phyloP scores from a whole-genome alignment of 2,329 filamentous ascomycete genomes.

The Cryphonectria carpinicola region DNA sequence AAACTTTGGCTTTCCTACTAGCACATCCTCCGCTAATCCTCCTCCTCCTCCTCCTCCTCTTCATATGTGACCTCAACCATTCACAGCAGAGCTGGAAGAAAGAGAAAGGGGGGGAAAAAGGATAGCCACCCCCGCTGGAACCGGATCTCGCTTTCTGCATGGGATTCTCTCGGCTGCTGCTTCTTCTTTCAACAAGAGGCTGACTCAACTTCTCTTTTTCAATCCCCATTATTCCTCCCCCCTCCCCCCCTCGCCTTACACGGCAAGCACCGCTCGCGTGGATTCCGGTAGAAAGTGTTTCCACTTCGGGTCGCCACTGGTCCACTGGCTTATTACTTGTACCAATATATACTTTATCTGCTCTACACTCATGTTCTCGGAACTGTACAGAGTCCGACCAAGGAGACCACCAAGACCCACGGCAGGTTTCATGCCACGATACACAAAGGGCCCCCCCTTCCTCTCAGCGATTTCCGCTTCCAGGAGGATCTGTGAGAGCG shows the following conservation, averaged over 20 bases:
- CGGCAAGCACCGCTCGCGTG: not conserved
- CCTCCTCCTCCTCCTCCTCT: not conserved
- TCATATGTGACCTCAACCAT: not conserved
- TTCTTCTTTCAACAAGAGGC: not conserved
- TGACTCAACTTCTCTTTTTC: not conserved
- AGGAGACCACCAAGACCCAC: conserved; percentile 16
- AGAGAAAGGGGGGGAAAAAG: too few relatives aligned
- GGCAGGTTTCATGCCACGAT: conserved; percentile 15
- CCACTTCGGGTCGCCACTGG: conserved; percentile 7
- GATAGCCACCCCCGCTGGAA: not conserved
- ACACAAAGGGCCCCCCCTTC: not conserved
- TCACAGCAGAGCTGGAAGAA: not conserved
- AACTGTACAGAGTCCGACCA: conserved; percentile 4
- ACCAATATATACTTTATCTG: not conserved
- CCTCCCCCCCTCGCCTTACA: not conserved
- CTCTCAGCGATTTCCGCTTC: conserved; percentile 2
- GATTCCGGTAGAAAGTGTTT: conserved; percentile 16
- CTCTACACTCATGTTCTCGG: conserved; percentile 22
- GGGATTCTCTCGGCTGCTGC: not conserved
- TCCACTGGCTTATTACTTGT: not conserved
- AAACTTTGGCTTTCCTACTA: not conserved
- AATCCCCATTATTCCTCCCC: not conserved
- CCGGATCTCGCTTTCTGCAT: not conserved
- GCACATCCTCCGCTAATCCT: not conserved
- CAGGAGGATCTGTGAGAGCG: not conserved